These are phyloP conservation scores for Naganishia sp. DNA, from an alignment of 1,284 basidiomycete species.

Conservation along the genomic window DNA sequence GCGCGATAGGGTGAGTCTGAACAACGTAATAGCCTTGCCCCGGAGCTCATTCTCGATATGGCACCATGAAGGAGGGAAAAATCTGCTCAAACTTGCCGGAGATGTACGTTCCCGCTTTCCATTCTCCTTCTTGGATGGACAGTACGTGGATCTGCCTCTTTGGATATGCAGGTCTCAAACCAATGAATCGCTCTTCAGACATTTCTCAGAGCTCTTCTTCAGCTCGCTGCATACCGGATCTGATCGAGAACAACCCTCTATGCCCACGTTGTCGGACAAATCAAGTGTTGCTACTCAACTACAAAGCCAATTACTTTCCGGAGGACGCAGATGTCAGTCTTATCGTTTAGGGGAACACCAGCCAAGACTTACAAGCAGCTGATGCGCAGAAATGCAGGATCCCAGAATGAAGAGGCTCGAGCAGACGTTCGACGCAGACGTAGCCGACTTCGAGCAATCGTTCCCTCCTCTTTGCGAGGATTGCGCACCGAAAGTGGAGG, in stretches of 20 bases:
- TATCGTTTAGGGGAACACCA: too few species aligned
- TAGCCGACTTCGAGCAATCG: conserved; percentile 13
- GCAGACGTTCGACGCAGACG: conserved; percentile 11
- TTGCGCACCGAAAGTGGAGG: conserved; percentile 17
- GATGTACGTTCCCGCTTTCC: conserved; percentile 15
- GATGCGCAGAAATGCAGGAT: conserved; percentile 26
- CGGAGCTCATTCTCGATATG: neutral
- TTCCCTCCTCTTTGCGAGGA: conserved; percentile 21
- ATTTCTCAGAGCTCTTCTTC: neutral
- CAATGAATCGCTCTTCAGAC: neutral
- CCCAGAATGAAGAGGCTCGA: conserved; percentile 19
- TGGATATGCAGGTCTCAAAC: neutral
- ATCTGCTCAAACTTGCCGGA: conserved; percentile 10
- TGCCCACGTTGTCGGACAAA: conserved; percentile 26
- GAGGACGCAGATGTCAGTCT: conserved; percentile 22
- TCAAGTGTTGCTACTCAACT: conserved; percentile 21
- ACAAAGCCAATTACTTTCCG: conserved; percentile 27
- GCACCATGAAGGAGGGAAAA: conserved; percentile 1
- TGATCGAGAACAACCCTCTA: neutral
- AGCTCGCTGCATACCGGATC: too few species aligned
- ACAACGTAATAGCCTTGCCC: too few species aligned
- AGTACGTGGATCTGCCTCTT: too few species aligned
- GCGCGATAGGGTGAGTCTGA: conserved; percentile 9
- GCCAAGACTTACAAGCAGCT: neutral
- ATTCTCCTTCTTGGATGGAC: neutral